Base-by-base conservation (phyloP, 2,329 filamentous ascomycete species). In the Fusarium coffeatum region DNA sequence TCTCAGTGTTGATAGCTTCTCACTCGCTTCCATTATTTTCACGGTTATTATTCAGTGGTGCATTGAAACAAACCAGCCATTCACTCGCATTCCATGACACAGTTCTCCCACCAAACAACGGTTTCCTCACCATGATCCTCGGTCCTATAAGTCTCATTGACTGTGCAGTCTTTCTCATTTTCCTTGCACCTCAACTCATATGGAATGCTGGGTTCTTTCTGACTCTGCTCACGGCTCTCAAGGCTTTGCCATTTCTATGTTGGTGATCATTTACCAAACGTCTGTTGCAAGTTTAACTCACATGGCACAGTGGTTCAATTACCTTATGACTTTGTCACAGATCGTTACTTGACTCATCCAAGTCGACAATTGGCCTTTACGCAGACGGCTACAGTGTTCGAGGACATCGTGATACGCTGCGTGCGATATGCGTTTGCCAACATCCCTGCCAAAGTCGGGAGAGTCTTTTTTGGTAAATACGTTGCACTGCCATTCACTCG, bases 371-470 rank as follows among this genome's bases (percentile, higher is more conserved):
- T 88, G 8, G 85, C 87, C 3, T 94, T 94, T 71, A 87, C 90
- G n/a, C 88, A 86, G 71, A 85, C 85, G 56, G 88, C 92, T n/a
- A 89, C 90, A 5, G 80, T 88, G 2, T 95, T 94, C 75, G 92
- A 95, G 77, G 92, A 94, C 76, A 78, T 93, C 45, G 91, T 94
- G 50, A 86, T 95, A 62, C 87, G 92, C 63, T 93, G 90, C 75
- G 91, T 96, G 37, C 87, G 92, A 55, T 94, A 92, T 83, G 91
- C 91, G 16, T 95, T 95, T 76, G 87, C 89, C 27, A 86, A 88
- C 66, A 88, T 95, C 68, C 90, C 91, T 5, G 85, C 91, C 11
- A 84, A 82, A 34, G 86, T 95, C 27, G 90, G 90, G 8, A 86
- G 90, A 41, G 89, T 94, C 18, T 95, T 96, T 83, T 93, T 96